Percentiles rank a stretch among this genome's conserved stretches.
These are phyloP conservation scores for Biscutella auriculata DNA, from an alignment of 441 rosid species.

Conservation along the genomic window DNA sequence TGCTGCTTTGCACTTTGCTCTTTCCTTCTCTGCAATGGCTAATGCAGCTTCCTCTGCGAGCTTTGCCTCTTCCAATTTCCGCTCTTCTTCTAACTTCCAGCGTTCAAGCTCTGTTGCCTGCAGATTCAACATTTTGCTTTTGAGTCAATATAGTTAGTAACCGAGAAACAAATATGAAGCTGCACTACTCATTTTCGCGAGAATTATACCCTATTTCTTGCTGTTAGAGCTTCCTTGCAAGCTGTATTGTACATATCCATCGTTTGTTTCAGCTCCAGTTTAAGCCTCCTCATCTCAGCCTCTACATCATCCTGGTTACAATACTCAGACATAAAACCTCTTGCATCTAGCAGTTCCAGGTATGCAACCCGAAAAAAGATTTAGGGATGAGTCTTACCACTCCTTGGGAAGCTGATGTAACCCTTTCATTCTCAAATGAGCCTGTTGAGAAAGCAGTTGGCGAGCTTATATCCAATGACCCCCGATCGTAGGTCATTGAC, in stretches of 20 bases:
- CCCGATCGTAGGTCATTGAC: conserved; percentile 25
- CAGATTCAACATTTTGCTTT: conserved; percentile 7
- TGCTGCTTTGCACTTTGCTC: conserved; percentile 73
- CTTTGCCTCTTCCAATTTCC: conserved; percentile 67
- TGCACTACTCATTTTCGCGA: neutral
- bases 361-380: neutral
- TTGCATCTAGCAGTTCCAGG: neutral
- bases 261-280: conserved; percentile 81
- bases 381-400: conserved; percentile 26
- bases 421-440: conserved; percentile 39
- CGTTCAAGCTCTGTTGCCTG: conserved; percentile 74
- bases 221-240: conserved; percentile 90
- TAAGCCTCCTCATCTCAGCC: conserved; percentile 93
- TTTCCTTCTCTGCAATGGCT: conserved; percentile 69
- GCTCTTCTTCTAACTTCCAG: conserved; percentile 73
- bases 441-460: conserved; percentile 25
- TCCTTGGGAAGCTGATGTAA: conserved; percentile 29
- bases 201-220: conserved; percentile 55
- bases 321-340: conserved; percentile 1
- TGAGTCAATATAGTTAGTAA: neutral
- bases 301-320: conserved; percentile 69
- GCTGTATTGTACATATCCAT: conserved; percentile 93
- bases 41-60: conserved; percentile 73
- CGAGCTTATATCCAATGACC: conserved; percentile 41
- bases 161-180: neutral